Percentiles rank a stretch among this genome's conserved stretches.
These are phyloP conservation scores for Colletotrichum nymphaeae DNA, from an alignment of 2,329 filamentous ascomycete genomes.

Conservation along the genomic window DNA sequence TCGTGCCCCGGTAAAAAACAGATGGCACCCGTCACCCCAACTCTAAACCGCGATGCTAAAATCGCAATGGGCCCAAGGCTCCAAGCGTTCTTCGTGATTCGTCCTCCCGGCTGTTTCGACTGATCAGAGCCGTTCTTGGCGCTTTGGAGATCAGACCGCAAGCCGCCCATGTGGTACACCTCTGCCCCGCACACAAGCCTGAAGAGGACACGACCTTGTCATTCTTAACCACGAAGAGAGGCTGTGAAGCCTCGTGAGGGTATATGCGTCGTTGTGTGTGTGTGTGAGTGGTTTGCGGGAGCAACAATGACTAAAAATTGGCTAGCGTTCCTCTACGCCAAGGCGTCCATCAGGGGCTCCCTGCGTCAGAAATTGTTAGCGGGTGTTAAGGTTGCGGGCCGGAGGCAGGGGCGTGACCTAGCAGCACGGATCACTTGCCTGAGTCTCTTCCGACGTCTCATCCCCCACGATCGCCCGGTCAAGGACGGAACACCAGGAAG, in stretches of 20 bases:
- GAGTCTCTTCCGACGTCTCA: constrained; percentile 29
- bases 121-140: constrained; percentile 35
- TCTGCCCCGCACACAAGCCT: not conserved
- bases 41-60: not conserved
- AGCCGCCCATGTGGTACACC: not conserved
- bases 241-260: not conserved
- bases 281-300: not conserved
- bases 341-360: constrained; percentile 30
- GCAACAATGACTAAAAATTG: not conserved
- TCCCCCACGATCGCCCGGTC: constrained; percentile 30
- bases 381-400: not conserved
- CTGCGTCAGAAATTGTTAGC: constrained; percentile 21
- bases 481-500: constrained; percentile 17
- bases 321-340: not conserved
- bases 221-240: not conserved
- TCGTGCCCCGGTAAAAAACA: constrained; percentile 16
- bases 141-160: constrained; percentile 24
- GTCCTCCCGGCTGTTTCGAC: constrained; percentile 29
- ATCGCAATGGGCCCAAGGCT: not conserved
- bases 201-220: constrained; percentile 2
- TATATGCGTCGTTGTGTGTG: not conserved
- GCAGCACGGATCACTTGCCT: constrained; percentile 7
- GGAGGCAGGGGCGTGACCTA: not conserved
- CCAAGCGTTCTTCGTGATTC: constrained; percentile 4
- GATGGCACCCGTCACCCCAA: constrained; percentile 29